Conservation (phyloP, 768 basidiomycete genomes). For the Trametopsis cervina region DNA sequence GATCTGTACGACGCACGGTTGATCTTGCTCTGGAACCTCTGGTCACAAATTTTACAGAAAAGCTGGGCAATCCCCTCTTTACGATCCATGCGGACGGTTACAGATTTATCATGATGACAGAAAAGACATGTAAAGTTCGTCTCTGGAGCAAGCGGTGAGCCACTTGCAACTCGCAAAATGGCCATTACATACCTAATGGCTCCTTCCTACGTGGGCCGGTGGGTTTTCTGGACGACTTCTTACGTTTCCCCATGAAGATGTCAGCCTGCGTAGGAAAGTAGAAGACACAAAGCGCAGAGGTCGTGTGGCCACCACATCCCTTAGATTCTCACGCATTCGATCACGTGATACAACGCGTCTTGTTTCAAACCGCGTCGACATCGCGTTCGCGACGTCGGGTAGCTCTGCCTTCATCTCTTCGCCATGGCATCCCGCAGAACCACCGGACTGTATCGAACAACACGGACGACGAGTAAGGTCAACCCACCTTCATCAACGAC, state of each 20-base stretch:
- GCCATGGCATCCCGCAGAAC: constrained; percentile 57
- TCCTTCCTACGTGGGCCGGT: constrained; percentile 58
- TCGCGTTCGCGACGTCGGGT: neutral
- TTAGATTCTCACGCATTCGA: constrained; percentile 4
- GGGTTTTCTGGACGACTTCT: constrained; percentile 83
- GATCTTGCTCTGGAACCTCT: constrained; percentile 81
- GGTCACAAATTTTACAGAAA: constrained; percentile 80
- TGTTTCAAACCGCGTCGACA: constrained; percentile 2
- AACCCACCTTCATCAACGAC: constrained; percentile 32
- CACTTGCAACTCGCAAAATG: neutral
- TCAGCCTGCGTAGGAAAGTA: constrained; percentile 8
- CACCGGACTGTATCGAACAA: constrained; percentile 36
- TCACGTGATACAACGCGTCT: constrained; percentile 9
- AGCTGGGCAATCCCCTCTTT: constrained; percentile 81
- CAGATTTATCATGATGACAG: constrained; percentile 87
- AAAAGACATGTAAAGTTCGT: constrained; percentile 82
- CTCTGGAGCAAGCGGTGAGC: constrained; percentile 37
- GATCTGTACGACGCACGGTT: constrained; percentile 51
- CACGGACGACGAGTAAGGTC: constrained; percentile 28
- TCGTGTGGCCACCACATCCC: neutral
- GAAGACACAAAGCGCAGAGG: neutral
- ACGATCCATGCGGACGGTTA: constrained; percentile 76
- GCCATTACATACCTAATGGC: constrained; percentile 54
- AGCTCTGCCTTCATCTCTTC: constrained; percentile 1
- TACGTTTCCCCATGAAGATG: constrained; percentile 75